A percentile compares a stretch with the other conserved stretches of the same genome.
phyloP scores from a whole-genome alignment of 768 basidiomycete species.

The Lyophyllum shimeji region DNA sequence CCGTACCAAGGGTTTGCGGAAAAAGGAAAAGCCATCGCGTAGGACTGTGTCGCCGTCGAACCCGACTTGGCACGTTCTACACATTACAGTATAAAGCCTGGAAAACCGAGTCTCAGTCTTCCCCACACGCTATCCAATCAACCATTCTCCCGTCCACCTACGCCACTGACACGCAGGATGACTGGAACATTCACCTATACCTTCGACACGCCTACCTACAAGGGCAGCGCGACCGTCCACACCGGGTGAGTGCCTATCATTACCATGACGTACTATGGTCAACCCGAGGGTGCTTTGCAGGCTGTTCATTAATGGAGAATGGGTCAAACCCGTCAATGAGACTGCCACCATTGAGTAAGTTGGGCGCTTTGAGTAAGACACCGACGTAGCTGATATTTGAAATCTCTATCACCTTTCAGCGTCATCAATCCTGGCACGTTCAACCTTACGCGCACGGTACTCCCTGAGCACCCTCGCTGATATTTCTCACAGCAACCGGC shows the following conservation, averaged over 20 bases:
- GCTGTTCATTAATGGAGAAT: slow-evolving; percentile 66
- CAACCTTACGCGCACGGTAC: slow-evolving; percentile 11
- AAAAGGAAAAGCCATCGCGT: no score
- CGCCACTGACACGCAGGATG: no score
- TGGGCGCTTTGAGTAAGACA: no score
- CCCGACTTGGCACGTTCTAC: no score
- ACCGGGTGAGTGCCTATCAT: slow-evolving; percentile 43
- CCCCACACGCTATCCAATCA: no score
- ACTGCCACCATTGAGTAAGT: slow-evolving; percentile 57
- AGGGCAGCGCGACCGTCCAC: slow-evolving; percentile 53
- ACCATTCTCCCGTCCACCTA: no score
- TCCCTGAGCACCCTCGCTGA: not conserved
- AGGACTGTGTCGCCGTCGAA: no score
- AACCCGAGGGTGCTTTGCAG: not conserved
- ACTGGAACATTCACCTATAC: slow-evolving; percentile 40
- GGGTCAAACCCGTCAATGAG: slow-evolving; percentile 46
- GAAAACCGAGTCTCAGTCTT: no score
- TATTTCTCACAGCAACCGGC: slow-evolving; percentile 46
- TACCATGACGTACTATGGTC: not conserved
- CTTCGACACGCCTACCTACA: slow-evolving; percentile 56
- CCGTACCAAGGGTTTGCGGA: no score
- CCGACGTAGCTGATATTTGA: no score
- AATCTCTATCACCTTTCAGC: no score
- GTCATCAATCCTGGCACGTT: slow-evolving; percentile 26
- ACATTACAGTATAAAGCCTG: no score